Evolutionary conservation across 2,329 filamentous ascomycete genomes (phyloP).

Genomic region (Neonectria coccinea): DNA sequence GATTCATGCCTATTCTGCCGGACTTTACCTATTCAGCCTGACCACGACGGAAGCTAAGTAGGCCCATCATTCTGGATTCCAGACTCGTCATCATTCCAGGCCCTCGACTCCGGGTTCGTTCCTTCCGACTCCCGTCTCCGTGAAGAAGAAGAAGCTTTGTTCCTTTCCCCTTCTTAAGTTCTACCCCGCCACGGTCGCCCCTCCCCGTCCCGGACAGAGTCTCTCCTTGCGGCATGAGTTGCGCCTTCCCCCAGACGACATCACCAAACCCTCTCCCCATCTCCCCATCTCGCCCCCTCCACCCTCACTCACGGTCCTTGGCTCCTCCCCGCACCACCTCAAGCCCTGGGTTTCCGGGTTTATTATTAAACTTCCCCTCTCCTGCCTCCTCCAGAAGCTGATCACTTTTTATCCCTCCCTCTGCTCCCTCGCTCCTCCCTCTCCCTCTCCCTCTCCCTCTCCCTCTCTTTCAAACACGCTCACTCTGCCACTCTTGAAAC

Average conservation of each 20-base stretch:
- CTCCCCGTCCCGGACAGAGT: not conserved
- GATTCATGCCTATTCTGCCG: not conserved
- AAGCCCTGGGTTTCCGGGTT: not conserved
- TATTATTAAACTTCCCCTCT: not conserved
- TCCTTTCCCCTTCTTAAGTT: not conserved
- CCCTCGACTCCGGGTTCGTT: not conserved
- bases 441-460: not conserved
- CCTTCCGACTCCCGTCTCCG: not conserved
- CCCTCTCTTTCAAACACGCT: not conserved
- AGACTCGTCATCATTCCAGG: not conserved
- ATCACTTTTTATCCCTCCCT: not conserved
- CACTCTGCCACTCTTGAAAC: not conserved
- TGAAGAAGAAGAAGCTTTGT: not conserved
- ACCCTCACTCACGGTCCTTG: not conserved
- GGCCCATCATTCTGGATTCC: too few relatives aligned
- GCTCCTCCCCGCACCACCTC: slow-evolving; percentile 6
- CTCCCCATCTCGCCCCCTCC: not conserved
- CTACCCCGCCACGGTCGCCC: not conserved
- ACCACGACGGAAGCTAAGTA: not conserved
- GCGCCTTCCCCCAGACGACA: not conserved
- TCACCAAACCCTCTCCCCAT: slow-evolving; percentile 5
- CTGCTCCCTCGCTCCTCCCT: not conserved
- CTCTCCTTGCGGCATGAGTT: not conserved
- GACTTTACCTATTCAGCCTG: not conserved
- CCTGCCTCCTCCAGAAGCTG: not conserved